Conservation (phyloP, 2,329 filamentous ascomycete species). For the Microdochium nivale region DNA sequence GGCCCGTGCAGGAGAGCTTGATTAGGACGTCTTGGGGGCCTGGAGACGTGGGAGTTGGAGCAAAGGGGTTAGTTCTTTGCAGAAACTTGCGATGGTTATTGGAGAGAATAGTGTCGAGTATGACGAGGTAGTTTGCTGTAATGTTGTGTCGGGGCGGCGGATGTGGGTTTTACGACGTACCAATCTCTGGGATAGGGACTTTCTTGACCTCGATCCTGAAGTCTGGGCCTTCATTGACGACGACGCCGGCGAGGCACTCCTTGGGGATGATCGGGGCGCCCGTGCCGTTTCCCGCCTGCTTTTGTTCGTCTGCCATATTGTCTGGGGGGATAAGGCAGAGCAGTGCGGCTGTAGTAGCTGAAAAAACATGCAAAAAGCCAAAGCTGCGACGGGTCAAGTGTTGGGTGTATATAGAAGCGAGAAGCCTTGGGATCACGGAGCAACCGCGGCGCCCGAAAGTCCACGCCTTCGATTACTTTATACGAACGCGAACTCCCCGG, state of each 20-base stretch:
- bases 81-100: no score
- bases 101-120: background rate
- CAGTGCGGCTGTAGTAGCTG: no score
- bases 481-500: no score
- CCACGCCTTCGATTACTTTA: no score
- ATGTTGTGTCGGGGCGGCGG: background rate
- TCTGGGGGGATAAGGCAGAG: background rate
- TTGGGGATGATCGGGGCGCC: no score
- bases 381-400: no score
- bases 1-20: slow-evolving; percentile 8
- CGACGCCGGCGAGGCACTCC: slow-evolving; percentile 39
- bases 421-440: no score
- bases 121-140: no score
- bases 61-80: background rate
- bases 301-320: background rate
- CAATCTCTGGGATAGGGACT: slow-evolving; percentile 38
- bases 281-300: slow-evolving; percentile 11
- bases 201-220: slow-evolving; percentile 36
- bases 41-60: background rate
- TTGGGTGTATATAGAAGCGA: no score
- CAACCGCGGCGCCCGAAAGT: no score
- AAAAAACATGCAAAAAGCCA: no score
- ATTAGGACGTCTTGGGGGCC: slow-evolving; percentile 10
- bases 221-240: slow-evolving; percentile 38
- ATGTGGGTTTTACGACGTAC: slow-evolving; percentile 14